Percentiles rank a stretch among this genome's conserved stretches.
Evolutionary conservation across 495 filamentous ascomycete species (phyloP).

Genomic region (Penicillium antarcticum): DNA sequence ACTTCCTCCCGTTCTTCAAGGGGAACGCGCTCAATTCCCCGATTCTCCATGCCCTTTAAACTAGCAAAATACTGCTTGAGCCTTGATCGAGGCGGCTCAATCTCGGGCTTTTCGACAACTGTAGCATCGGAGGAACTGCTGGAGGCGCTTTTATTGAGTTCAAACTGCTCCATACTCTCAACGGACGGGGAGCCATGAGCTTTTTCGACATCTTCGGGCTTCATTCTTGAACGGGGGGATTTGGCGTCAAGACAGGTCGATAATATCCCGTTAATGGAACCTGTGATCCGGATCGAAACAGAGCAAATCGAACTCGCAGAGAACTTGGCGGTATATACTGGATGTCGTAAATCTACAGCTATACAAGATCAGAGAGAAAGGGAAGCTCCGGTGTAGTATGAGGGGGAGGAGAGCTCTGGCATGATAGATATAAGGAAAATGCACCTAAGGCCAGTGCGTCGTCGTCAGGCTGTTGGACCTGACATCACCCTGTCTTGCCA

Average conservation of each 20-base stretch:
- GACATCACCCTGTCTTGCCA: conserved; percentile 24
- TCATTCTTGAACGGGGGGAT: conserved; percentile 6
- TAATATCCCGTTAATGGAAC: neutral
- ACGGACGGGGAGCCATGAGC: conserved; percentile 12
- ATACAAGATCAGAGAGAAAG: neutral
- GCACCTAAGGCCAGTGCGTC: conserved; percentile 1
- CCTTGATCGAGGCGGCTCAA: conserved; percentile 16
- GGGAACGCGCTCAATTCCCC: conserved; percentile 66
- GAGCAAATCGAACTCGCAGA: neutral
- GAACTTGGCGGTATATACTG: neutral
- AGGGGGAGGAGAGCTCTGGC: conserved; percentile 4
- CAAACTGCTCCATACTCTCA: conserved; percentile 11
- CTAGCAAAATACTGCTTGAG: conserved; percentile 31
- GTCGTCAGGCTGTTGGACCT: conserved; percentile 9
- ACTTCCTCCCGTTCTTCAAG: conserved; percentile 45
- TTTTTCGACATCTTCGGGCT: conserved; percentile 22
- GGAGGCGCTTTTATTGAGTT: conserved; percentile 19
- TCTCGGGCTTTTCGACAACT: conserved; percentile 6
- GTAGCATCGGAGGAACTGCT: conserved; percentile 13
- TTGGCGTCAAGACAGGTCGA: neutral
- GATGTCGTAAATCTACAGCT: conserved; percentile 1
- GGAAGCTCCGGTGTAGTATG: neutral
- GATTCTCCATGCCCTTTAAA: conserved; percentile 56
- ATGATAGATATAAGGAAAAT: conserved; percentile 23
- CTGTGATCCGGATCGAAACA: neutral